Evolutionary conservation across 106 monocot genomes (phyloP), one percentile per base, ranked within the genome.

Genomic region (Acorus gramineus): DNA sequence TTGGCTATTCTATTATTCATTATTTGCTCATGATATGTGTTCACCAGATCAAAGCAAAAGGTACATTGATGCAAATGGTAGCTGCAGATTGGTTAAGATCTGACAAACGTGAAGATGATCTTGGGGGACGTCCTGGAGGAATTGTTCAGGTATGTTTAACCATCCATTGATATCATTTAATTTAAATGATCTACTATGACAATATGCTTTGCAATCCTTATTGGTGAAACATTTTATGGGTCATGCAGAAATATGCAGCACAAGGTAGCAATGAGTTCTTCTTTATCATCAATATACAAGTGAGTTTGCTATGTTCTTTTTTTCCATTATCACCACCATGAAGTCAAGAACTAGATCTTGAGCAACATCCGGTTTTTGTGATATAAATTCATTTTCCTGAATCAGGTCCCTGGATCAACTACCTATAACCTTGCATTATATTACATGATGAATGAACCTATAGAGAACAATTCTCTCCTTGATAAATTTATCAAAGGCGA

Each of bases 81-180:
- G 98, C 71, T 64, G 98, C 87, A 47, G 98, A 98, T 73, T 98
- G 98, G 98, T 48, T 98, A 11, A 80, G 75, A 53, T 98, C 98
- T 66, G 81, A 98, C 68, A 98, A 98, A 46, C 82, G 92, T 64
- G 98, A 98, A 71, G 98, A 98, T 85, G 81, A 98, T 77, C 85
- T 98, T 71, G 79, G 71, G 50, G 76, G 85, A 55, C 83, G 92
- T 13, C 77, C 79, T 45, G 92, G 87, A 2, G 81, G 98, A 46
- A 85, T 98, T 64, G 98, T 92, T 71, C 88, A 98, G 87, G 98
- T 98, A 49, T 42, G 47, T 53, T 46, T n/a, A 11, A 5, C 7
- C n/a, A 43, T 11, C 56, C 4, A 14, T 8, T 12, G 49, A 63
- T 66, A 52, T 6, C 65, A 28, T 28, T 28, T 28, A 28, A 28